Conservation (phyloP, 257 asterid genomes). For the Solanum habrochaites region DNA sequence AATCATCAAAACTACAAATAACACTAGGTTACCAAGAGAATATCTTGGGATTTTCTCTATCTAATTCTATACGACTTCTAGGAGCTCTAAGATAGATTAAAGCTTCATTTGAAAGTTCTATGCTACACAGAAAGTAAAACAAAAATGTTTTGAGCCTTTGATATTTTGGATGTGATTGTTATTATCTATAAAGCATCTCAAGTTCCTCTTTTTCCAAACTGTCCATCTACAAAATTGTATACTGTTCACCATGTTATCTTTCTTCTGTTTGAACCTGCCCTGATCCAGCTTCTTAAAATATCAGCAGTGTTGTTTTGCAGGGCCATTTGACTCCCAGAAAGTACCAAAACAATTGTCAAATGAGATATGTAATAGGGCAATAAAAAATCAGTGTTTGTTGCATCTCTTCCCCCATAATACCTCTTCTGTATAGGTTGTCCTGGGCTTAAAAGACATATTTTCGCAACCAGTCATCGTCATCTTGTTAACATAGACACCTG, state of each 20-base stretch:
- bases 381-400: not conserved
- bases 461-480: too few species aligned
- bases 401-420: not conserved
- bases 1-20: too few species aligned
- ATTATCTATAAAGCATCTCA: not conserved
- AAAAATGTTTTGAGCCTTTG: not conserved
- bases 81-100: not conserved
- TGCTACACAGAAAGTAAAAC: not conserved
- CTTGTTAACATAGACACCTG: too few species aligned
- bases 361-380: not conserved
- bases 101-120: not conserved
- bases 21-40: too few species aligned
- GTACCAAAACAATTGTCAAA: not conserved
- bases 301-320: not conserved
- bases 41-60: not conserved
- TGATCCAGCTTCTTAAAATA: not conserved
- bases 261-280: not conserved
- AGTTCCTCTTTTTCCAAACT: not conserved
- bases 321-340: not conserved
- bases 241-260: not conserved
- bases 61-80: not conserved
- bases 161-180: not conserved
- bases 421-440: not conserved
- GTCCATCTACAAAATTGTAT: not conserved
- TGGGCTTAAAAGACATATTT: not conserved